A percentile compares a stretch with the other conserved stretches of the same genome.
These are phyloP conservation scores for Spinacia oleracea DNA, from an alignment of 179 eudicot genomes.

Conservation along the genomic window DNA sequence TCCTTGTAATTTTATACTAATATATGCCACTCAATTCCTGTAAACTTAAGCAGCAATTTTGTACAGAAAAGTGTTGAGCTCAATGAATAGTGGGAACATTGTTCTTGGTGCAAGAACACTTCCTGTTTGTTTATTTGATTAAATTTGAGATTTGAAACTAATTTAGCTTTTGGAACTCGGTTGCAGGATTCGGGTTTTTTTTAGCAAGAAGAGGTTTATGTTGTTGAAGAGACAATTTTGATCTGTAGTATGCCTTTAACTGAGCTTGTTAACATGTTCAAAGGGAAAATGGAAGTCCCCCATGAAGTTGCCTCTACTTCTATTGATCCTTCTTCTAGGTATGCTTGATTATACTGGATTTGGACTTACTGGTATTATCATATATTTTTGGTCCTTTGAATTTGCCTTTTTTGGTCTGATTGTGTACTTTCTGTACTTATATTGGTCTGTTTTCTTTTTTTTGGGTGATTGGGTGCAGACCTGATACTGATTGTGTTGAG, in stretches of 20 bases:
- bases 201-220: conserved; percentile 15
- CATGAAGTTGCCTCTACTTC: conserved; percentile 27
- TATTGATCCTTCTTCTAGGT: conserved; percentile 31
- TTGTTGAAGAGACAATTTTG: conserved; percentile 9
- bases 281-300: conserved; percentile 23
- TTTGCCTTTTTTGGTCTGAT: neutral
- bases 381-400: conserved; percentile 1
- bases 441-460: conserved; percentile 14
- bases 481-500: conserved; percentile 51
- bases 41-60: conserved; percentile 16
- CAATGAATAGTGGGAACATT: conserved; percentile 10
- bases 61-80: conserved; percentile 2
- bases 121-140: conserved; percentile 10
- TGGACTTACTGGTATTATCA: neutral
- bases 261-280: conserved; percentile 34
- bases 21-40: conserved; percentile 26
- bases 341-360: conserved; percentile 11
- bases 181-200: conserved; percentile 27
- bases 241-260: conserved; percentile 33
- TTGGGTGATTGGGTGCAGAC: conserved; percentile 37
- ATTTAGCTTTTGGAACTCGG: conserved; percentile 8
- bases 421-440: conserved; percentile 31
- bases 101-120: neutral
- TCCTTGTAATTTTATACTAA: conserved; percentile 14
- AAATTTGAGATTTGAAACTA: conserved; percentile 6